Conservation (phyloP, 371 early-diverging fungal species). For the Dichotomocladium elegans region DNA sequence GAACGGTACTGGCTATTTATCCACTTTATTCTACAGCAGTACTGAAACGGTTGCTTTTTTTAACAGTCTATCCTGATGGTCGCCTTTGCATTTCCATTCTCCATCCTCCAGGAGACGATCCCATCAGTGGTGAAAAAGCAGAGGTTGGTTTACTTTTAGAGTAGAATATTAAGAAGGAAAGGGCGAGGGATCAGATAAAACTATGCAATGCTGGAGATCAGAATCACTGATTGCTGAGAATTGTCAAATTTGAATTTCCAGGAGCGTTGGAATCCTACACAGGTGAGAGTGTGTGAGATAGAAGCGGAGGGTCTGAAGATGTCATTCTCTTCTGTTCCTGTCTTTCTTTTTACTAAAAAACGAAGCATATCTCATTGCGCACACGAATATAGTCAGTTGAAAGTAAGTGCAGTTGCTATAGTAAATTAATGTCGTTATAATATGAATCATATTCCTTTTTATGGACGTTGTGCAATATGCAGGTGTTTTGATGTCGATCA, state of each 20-base stretch:
- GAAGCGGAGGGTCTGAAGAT: not conserved
- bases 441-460: conserved; percentile 90
- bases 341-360: not conserved
- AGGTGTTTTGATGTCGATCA: not conserved
- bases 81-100: conserved; percentile 85
- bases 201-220: too few species aligned
- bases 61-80: conserved; percentile 67
- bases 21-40: not conserved
- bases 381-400: conserved; percentile 29
- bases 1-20: conserved; percentile 45
- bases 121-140: conserved; percentile 80
- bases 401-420: conserved; percentile 30
- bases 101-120: conserved; percentile 73
- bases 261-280: conserved; percentile 94
- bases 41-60: not conserved
- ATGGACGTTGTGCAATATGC: too few species aligned
- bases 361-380: too few species aligned
- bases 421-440: conserved; percentile 59
- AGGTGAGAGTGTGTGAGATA: too few species aligned
- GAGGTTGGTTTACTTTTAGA: conserved; percentile 34
- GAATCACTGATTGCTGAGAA: not conserved
- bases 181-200: too few species aligned
- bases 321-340: not conserved
- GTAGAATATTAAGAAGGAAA: not conserved
- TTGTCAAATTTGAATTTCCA: conserved; percentile 13